These are phyloP conservation scores for Saccharomycopsis sp. DNA, from an alignment of 805 yeast species.

Conservation along the genomic window DNA sequence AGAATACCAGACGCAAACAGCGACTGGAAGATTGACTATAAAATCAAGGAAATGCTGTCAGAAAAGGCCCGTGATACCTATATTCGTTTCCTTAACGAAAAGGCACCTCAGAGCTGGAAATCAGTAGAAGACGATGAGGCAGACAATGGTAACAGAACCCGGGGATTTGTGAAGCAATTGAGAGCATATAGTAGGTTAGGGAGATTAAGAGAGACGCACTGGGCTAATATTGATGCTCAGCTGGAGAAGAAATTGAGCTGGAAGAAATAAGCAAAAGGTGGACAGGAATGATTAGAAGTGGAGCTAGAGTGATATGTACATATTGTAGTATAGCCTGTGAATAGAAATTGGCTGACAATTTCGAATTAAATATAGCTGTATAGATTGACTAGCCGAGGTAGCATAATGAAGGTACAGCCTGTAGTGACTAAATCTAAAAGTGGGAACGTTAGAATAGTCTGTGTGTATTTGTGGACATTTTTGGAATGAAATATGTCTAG, in stretches of 20 bases:
- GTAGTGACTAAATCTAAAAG: no score
- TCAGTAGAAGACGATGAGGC: background rate
- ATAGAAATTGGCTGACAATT: no score
- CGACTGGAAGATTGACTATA: slow-evolving; percentile 32
- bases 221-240: background rate
- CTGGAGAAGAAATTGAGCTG: slow-evolving; percentile 5
- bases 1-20: slow-evolving; percentile 30
- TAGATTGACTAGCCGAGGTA: no score
- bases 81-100: slow-evolving; percentile 24
- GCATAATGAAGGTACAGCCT: no score
- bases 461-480: no score
- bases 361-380: no score
- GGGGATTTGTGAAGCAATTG: slow-evolving; percentile 1
- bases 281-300: background rate
- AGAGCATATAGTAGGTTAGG: slow-evolving; percentile 10
- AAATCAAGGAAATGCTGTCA: slow-evolving; percentile 25
- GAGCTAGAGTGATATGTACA: background rate
- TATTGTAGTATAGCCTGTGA: background rate
- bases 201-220: slow-evolving; percentile 4
- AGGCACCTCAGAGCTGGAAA: slow-evolving; percentile 12
- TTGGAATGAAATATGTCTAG: no score
- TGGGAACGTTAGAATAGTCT: no score
- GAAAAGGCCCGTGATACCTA: slow-evolving; percentile 22
- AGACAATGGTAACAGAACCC: background rate
- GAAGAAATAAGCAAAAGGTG: background rate